phyloP scores from a whole-genome alignment of 495 filamentous ascomycete species.

The Cairneyella variabilis region DNA sequence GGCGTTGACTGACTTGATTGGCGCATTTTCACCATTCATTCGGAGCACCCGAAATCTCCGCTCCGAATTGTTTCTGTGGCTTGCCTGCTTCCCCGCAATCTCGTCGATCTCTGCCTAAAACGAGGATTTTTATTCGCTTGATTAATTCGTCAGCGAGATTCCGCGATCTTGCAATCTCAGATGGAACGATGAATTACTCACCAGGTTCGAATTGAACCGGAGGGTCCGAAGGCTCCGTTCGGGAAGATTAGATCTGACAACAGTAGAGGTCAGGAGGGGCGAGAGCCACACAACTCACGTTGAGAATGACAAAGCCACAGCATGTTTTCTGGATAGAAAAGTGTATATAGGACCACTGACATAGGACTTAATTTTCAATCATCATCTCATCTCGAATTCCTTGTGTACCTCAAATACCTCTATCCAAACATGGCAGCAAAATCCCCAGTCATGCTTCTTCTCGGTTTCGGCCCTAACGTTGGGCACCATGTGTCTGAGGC shows the following conservation, averaged over 20 bases:
- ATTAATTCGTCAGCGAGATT: constrained; percentile 21
- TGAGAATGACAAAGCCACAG: constrained; percentile 21
- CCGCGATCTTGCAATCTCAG: constrained; percentile 20
- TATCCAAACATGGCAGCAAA: constrained; percentile 21
- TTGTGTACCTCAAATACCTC: constrained; percentile 21
- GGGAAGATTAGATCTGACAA: constrained; percentile 21
- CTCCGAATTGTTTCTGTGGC: constrained; percentile 22
- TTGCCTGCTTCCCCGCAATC: constrained; percentile 18
- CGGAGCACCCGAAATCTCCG: constrained; percentile 21
- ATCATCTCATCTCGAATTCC: constrained; percentile 21
- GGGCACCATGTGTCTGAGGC: constrained; percentile 31
- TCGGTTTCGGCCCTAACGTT: constrained; percentile 35
- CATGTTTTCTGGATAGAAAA: constrained; percentile 21
- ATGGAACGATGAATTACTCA: constrained; percentile 22
- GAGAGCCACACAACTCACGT: constrained; percentile 20
- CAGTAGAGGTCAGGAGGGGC: constrained; percentile 17
- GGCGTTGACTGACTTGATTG: constrained; percentile 20
- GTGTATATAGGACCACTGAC: constrained; percentile 20
- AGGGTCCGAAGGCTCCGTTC: constrained; percentile 20
- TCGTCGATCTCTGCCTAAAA: constrained; percentile 18
- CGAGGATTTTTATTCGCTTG: constrained; percentile 18
- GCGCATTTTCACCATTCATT: constrained; percentile 20
- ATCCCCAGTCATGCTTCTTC: constrained; percentile 17
- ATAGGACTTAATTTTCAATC: constrained; percentile 21
- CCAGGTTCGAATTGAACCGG: constrained; percentile 20